These are phyloP conservation scores for Phyllosticta citrichinensis DNA, from an alignment of 2,329 filamentous ascomycete species.

Conservation along the genomic window DNA sequence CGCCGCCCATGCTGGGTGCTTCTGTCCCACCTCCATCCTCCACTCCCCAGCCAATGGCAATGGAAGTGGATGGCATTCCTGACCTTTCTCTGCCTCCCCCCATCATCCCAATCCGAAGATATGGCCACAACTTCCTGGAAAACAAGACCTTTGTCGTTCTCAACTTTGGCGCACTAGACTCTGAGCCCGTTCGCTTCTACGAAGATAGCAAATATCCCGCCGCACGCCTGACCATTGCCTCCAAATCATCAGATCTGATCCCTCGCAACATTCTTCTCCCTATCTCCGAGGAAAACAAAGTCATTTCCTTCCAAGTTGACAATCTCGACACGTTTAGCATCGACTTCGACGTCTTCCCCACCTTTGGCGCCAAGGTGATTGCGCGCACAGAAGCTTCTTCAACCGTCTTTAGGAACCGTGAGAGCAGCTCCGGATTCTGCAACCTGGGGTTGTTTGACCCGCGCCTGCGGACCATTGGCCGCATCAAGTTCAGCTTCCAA, in stretches of 20 bases:
- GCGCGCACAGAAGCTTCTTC: conserved; percentile 89
- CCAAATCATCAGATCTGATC: conserved; percentile 90
- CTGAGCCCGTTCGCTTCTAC: conserved; percentile 82
- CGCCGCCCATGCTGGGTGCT: conserved; percentile 4
- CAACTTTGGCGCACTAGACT: conserved; percentile 66
- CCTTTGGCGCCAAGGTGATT: conserved; percentile 94
- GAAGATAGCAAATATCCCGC: conserved; percentile 95
- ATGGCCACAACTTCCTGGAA: conserved; percentile 97
- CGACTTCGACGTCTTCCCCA: conserved; percentile 95
- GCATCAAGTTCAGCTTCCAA: conserved; percentile 88
- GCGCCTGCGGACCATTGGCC: conserved; percentile 79
- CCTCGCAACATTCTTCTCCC: conserved; percentile 92
- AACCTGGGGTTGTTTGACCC: conserved; percentile 89
- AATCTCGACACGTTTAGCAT: conserved; percentile 86
- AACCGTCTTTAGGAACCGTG: conserved; percentile 66
- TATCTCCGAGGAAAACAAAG: conserved; percentile 88
- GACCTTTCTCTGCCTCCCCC: conserved; percentile 86
- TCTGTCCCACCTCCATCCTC: conserved; percentile 19
- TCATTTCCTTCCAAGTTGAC: conserved; percentile 93
- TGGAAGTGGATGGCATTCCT: conserved; percentile 83
- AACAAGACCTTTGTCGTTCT: conserved; percentile 95
- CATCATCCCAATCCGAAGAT: conserved; percentile 87
- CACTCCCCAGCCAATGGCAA: conserved; percentile 35
- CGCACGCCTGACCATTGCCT: conserved; percentile 88
- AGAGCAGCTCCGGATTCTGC: conserved; percentile 68